Conservation (phyloP, 1,139 yeast genomes). For the Geotrichum cucujoidarum region DNA sequence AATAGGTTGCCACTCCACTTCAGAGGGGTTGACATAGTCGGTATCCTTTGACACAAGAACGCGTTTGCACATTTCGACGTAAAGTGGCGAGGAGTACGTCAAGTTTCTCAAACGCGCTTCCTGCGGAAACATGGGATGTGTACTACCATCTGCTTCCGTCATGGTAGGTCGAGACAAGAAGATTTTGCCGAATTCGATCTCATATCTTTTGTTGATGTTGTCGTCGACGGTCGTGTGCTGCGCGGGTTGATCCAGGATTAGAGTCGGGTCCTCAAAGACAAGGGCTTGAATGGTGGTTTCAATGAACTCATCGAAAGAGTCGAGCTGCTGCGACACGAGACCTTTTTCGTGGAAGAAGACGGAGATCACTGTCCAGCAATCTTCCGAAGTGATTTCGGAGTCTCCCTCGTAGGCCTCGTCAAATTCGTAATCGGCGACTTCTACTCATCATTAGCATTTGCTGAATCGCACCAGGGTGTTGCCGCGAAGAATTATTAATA, state of each 20-base stretch:
- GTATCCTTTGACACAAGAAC: slow-evolving; percentile 80
- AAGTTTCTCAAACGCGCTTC: slow-evolving; percentile 94
- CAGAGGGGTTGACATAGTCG: slow-evolving; percentile 43
- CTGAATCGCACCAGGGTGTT: background rate
- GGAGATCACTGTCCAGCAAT: slow-evolving; percentile 97
- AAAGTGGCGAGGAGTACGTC: slow-evolving; percentile 92
- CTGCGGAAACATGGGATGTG: slow-evolving; percentile 97
- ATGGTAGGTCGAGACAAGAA: slow-evolving; percentile 95
- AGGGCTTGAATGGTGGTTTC: slow-evolving; percentile 95
- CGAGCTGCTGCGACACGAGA: slow-evolving; percentile 94
- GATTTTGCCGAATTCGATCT: slow-evolving; percentile 93
- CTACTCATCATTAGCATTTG: slow-evolving; percentile 2
- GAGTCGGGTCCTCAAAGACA: slow-evolving; percentile 91
- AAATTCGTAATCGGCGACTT: slow-evolving; percentile 14
- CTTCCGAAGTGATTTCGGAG: slow-evolving; percentile 87
- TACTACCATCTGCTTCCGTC: slow-evolving; percentile 98
- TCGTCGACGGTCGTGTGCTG: slow-evolving; percentile 92
- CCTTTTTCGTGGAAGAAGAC: slow-evolving; percentile 96
- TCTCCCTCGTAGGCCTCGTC: slow-evolving; percentile 58
- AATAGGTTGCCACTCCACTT: slow-evolving; percentile 63
- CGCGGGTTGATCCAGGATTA: slow-evolving; percentile 95
- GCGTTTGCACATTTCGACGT: slow-evolving; percentile 91
- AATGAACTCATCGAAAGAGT: slow-evolving; percentile 96
- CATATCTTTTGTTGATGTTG: slow-evolving; percentile 85
- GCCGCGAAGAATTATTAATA: background rate